Evolutionary conservation across 352 stramenopile genomes (phyloP).

Genomic region (Paralagenidium karlingii): DNA sequence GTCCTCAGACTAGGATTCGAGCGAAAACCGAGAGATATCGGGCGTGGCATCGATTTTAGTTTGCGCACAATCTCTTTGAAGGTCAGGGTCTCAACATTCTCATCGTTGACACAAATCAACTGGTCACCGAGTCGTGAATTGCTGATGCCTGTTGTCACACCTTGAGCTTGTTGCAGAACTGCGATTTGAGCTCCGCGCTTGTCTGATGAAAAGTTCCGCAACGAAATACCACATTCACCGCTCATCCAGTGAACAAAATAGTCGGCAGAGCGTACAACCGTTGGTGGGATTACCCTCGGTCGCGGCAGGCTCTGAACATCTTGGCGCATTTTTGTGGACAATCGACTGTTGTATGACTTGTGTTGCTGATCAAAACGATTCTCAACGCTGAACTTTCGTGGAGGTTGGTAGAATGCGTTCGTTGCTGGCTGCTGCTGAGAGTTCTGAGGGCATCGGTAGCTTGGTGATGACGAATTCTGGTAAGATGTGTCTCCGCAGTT

Average conservation of each 20-base stretch:
- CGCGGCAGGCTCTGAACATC: slow-evolving; percentile 2
- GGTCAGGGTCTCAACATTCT: slow-evolving; percentile 32
- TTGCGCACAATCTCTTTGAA: slow-evolving; percentile 73
- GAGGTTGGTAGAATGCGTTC: too few relatives aligned
- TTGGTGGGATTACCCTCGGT: too few relatives aligned
- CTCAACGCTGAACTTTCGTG: too few relatives aligned
- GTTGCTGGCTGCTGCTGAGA: background rate
- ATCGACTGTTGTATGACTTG: too few relatives aligned
- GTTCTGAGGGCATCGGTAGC: background rate
- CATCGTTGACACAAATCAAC: slow-evolving; percentile 61
- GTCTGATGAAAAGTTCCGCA: slow-evolving; percentile 67
- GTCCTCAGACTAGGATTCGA: slow-evolving; percentile 58
- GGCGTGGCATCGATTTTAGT: slow-evolving; percentile 50
- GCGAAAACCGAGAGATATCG: slow-evolving; percentile 56
- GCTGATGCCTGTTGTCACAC: slow-evolving; percentile 62
- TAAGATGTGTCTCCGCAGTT: too few relatives aligned
- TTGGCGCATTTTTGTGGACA: slow-evolving; percentile 2
- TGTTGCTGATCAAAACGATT: too few relatives aligned
- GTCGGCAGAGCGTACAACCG: slow-evolving; percentile 9
- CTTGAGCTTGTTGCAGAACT: slow-evolving; percentile 61
- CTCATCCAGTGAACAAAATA: slow-evolving; percentile 76
- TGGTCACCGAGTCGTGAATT: slow-evolving; percentile 66
- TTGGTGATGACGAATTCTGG: background rate
- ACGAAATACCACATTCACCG: slow-evolving; percentile 72
- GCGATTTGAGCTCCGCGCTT: slow-evolving; percentile 72